Conservation (phyloP, 2,329 filamentous ascomycete species). For the Paraconiothyrium brasiliense region DNA sequence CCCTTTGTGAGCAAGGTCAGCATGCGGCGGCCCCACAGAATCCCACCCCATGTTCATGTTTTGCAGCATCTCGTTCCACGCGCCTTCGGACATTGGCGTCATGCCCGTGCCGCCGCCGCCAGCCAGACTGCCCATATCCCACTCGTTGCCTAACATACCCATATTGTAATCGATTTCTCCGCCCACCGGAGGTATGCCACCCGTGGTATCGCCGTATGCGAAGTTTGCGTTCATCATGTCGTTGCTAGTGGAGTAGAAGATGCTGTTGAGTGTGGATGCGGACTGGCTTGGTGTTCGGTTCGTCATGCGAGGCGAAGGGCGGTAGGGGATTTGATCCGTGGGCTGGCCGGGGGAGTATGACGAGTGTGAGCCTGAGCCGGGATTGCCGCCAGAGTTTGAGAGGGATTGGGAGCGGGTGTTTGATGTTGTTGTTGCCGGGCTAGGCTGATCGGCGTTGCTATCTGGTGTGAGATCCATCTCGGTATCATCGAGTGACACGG, state of each 20-base stretch:
- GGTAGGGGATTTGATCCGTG: constrained; percentile 40
- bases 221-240: constrained; percentile 25
- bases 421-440: constrained; percentile 41
- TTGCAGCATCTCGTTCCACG: constrained; percentile 50
- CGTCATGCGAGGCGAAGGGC: constrained; percentile 36
- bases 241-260: constrained; percentile 26
- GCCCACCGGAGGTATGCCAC: neutral
- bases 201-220: constrained; percentile 6
- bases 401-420: constrained; percentile 24
- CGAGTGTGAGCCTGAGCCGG: constrained; percentile 46
- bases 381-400: constrained; percentile 39
- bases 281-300: constrained; percentile 20
- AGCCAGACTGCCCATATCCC: constrained; percentile 41
- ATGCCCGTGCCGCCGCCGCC: constrained; percentile 36
- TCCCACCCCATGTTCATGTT: constrained; percentile 49
- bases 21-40: constrained; percentile 26
- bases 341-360: constrained; percentile 46
- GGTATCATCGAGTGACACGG: constrained; percentile 31
- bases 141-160: constrained; percentile 34
- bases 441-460: constrained; percentile 37
- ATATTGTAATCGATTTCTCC: constrained; percentile 25
- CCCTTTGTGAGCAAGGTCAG: constrained; percentile 5
- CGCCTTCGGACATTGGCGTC: constrained; percentile 45
- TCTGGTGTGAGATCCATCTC: constrained; percentile 52
- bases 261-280: constrained; percentile 14